phyloP scores from a whole-genome alignment of 768 basidiomycete genomes.

The Lactarius psammicola region DNA sequence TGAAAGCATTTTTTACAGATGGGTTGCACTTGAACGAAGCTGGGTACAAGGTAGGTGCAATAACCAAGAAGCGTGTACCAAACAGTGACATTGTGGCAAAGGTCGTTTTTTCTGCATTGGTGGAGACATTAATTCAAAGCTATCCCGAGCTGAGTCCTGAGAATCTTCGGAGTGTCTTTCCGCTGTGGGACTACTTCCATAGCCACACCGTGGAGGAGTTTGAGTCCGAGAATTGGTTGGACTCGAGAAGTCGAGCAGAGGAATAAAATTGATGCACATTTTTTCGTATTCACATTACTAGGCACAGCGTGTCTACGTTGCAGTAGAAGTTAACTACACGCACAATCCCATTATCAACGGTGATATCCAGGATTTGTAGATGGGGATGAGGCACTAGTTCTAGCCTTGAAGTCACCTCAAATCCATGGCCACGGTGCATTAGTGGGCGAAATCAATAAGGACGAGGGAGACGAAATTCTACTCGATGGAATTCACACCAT shows the following conservation, averaged over 20 bases:
- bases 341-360: neutral
- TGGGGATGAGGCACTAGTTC: neutral
- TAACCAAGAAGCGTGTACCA: neutral
- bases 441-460: too few species aligned
- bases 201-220: slow-evolving; percentile 24
- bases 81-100: slow-evolving; percentile 33
- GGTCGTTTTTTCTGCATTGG: slow-evolving; percentile 65
- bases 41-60: slow-evolving; percentile 64
- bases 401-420: too few species aligned
- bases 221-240: slow-evolving; percentile 16
- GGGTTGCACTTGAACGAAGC: slow-evolving; percentile 77
- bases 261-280: neutral
- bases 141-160: slow-evolving; percentile 73
- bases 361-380: too few species aligned
- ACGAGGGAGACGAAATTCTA: neutral
- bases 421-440: too few species aligned
- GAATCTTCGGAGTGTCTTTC: slow-evolving; percentile 56
- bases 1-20: slow-evolving; percentile 59
- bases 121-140: slow-evolving; percentile 51
- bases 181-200: slow-evolving; percentile 48
- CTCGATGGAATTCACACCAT: too few species aligned
- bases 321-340: neutral
- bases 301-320: neutral
- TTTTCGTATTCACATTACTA: neutral
- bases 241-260: neutral